Evolutionary conservation across 1,139 yeast genomes (phyloP).

Genomic region (Candida anutae): DNA sequence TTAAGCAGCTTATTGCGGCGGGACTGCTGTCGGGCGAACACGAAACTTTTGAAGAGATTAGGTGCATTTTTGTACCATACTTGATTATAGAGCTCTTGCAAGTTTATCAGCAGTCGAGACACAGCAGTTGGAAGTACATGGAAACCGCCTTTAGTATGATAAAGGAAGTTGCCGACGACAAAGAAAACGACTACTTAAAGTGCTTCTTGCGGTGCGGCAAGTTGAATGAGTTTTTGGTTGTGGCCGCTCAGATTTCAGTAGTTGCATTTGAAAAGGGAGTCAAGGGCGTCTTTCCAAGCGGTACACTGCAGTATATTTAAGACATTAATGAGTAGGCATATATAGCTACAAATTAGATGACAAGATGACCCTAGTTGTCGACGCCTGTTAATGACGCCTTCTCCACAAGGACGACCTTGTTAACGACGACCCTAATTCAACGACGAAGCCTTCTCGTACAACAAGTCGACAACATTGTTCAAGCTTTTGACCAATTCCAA

Average conservation of each 20-base stretch:
- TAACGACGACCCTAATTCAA: conserved; percentile 33
- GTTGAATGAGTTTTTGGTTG: conserved; percentile 51
- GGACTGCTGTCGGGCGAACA: conserved; percentile 4
- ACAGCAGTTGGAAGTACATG: conserved; percentile 32
- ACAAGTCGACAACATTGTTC: conserved; percentile 81
- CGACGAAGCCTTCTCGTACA: conserved; percentile 89
- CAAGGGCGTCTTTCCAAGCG: conserved; percentile 22
- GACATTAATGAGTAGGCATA: no score
- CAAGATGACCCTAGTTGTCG: no score
- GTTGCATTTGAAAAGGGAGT: conserved; percentile 35
- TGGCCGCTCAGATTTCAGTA: conserved; percentile 51
- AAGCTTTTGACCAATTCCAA: conserved; percentile 81
- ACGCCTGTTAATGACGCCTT: no score
- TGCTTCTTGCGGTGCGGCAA: conserved; percentile 58
- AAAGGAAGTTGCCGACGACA: conserved; percentile 38
- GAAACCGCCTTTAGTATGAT: conserved; percentile 53
- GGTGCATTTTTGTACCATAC: conserved; percentile 69
- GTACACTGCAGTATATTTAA: no score
- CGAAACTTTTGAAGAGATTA: conserved; percentile 35
- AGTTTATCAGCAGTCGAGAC: conserved; percentile 39
- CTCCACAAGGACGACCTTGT: no score
- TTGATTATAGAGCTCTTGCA: conserved; percentile 56
- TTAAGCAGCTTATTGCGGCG: conserved; percentile 14
- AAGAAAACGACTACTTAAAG: conserved; percentile 30
- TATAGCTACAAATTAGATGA: background rate